Evolutionary conservation across 176 grass and related monocot species (phyloP), one percentile per base, ranked within the genome.

Genomic region (Bolboschoenus planiculmis): DNA sequence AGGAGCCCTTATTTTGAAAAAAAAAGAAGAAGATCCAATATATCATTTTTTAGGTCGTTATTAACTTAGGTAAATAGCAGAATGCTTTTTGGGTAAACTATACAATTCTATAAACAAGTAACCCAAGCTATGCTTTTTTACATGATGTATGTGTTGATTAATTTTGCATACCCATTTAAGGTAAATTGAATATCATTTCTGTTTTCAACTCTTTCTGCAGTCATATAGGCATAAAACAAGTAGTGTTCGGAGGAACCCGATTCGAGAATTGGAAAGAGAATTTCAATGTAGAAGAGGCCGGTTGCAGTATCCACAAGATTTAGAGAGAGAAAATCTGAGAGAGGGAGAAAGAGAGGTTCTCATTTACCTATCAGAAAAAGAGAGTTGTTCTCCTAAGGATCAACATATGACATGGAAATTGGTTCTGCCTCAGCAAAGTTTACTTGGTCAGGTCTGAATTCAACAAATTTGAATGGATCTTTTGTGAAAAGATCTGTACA

Each of bases 201-300:
- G 84, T 91, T 84, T 35, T 3, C 13, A 85, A 80, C 8, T 88
- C 43, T 79, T 82, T 78, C 0, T 80, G 67, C 87, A 98, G 90
- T 81, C 83, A 93, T 93, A 84, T 93, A 51, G 96, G 92, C 56
- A 95, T 98, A 87, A 98, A 93, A 81, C 89, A 93, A 91, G 62
- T 95, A 54, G 77, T 91, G 29, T 93, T 95, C 84, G 96, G 96
- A 78, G 96, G 96, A 9, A 84, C 72, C 42, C 84, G 90, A 65
- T 98, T 95, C 79, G 84, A 81, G 87, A 88, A 84, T 79, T 98
- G 96, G 96, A 90, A 87, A 54, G 91, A 93, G 47, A 76, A 93
- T 73, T 85, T 98, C 61, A 88, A 84, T 62, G 83, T 88, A 21
- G 89, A 98, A 86, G 96, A 95, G 43, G 87, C 85, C 44, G 96